A percentile compares a stretch with the other conserved stretches of the same genome.
phyloP scores from a whole-genome alignment of 768 basidiomycete genomes.

The Russula griseocarnosa region DNA sequence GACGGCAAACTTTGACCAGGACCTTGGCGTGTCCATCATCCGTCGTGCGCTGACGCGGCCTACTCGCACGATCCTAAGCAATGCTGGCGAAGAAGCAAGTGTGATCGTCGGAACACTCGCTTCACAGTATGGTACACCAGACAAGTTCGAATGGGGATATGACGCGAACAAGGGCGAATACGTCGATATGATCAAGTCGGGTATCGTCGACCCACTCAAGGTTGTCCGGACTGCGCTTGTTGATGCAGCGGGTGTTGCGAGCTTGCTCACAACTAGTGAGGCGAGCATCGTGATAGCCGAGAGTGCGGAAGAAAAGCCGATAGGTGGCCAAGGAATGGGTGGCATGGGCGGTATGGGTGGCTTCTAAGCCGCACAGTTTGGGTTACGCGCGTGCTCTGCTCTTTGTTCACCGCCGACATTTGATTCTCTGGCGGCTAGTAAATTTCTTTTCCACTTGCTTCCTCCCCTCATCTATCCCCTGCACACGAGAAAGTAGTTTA shows the following conservation, averaged over 20 bases:
- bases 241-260: constrained; percentile 92
- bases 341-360: constrained; percentile 59
- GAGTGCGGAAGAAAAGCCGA: constrained; percentile 70
- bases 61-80: constrained; percentile 81
- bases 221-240: constrained; percentile 91
- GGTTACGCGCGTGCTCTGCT: not conserved
- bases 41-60: constrained; percentile 80
- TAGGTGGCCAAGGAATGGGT: constrained; percentile 44
- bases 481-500: constrained; percentile 22
- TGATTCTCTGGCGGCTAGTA: not conserved
- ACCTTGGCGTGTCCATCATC: constrained; percentile 92
- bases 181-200: constrained; percentile 89
- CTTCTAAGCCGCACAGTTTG: constrained; percentile 34
- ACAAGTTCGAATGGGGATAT: constrained; percentile 85
- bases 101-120: constrained; percentile 90
- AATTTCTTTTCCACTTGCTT: not conserved
- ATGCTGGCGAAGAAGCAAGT: constrained; percentile 90
- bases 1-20: constrained; percentile 93
- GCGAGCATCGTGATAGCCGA: constrained; percentile 88
- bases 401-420: not conserved
- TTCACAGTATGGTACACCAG: constrained; percentile 58
- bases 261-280: constrained; percentile 89
- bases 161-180: constrained; percentile 91
- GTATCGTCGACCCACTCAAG: constrained; percentile 95
- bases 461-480: not conserved